phyloP scores from a whole-genome alignment of 1,284 basidiomycete genomes.

The Pseudozyma sp. region DNA sequence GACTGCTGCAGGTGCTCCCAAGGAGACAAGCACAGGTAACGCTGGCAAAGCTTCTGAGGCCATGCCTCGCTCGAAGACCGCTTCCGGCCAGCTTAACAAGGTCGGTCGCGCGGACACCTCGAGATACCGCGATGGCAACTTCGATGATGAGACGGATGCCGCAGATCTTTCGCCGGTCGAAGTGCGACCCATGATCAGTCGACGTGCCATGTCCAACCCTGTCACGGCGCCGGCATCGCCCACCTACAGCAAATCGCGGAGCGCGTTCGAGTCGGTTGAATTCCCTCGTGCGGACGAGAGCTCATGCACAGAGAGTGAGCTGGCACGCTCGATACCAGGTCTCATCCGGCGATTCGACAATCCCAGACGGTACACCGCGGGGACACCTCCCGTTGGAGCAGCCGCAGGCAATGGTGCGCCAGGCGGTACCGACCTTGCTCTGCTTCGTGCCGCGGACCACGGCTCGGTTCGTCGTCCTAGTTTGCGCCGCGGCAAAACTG shows the following conservation, averaged over 20 bases:
- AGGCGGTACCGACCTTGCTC: neutral
- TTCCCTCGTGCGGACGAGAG: constrained; percentile 54
- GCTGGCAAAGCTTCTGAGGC: constrained; percentile 5
- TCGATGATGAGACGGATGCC: constrained; percentile 42
- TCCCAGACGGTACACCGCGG: constrained; percentile 29
- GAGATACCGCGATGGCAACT: constrained; percentile 38
- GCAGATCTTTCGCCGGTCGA: constrained; percentile 50
- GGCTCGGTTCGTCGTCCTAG: constrained; percentile 58
- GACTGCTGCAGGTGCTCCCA: constrained; percentile 1
- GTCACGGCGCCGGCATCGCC: constrained; percentile 42
- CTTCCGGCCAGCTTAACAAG: constrained; percentile 27
- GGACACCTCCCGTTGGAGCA: constrained; percentile 3
- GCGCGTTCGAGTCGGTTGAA: constrained; percentile 17
- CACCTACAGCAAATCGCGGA: constrained; percentile 31
- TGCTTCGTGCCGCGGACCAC: constrained; percentile 7
- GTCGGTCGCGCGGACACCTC: constrained; percentile 16
- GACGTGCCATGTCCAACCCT: constrained; percentile 32
- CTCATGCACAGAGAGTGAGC: constrained; percentile 59
- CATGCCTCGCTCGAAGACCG: constrained; percentile 27
- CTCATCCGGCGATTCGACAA: constrained; percentile 50
- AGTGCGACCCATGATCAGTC: constrained; percentile 38
- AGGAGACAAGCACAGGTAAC: neutral
- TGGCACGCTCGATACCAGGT: constrained; percentile 26
- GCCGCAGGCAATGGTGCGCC: constrained; percentile 3
- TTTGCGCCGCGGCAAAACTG: constrained; percentile 78